phyloP scores from a whole-genome alignment of 2,329 filamentous ascomycete genomes.

The Trichoderma sp. region DNA sequence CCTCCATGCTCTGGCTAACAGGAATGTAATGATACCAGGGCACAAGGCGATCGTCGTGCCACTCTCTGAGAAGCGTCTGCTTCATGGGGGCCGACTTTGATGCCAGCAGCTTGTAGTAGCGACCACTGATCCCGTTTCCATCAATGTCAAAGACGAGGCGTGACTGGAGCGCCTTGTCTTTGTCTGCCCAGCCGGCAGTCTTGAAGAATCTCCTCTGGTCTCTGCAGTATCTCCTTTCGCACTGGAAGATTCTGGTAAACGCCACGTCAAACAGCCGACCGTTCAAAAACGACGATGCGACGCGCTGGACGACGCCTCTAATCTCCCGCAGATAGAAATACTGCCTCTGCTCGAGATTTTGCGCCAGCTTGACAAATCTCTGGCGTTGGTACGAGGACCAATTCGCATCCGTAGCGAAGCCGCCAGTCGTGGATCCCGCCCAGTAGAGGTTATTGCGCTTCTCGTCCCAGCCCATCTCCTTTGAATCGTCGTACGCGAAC shows the following conservation, averaged over 20 bases:
- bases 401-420: constrained; percentile 38
- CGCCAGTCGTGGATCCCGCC: constrained; percentile 59
- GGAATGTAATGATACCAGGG: constrained; percentile 62
- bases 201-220: constrained; percentile 41
- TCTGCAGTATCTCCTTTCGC: constrained; percentile 42
- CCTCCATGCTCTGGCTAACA: constrained; percentile 51
- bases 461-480: constrained; percentile 51
- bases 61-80: constrained; percentile 56
- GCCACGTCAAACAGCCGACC: constrained; percentile 47
- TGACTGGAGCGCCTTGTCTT: constrained; percentile 43
- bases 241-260: constrained; percentile 52
- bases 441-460: constrained; percentile 59
- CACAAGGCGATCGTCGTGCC: constrained; percentile 59
- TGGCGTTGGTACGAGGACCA: constrained; percentile 54
- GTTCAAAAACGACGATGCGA: constrained; percentile 41
- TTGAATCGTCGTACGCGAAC: constrained; percentile 45
- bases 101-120: constrained; percentile 54
- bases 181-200: constrained; percentile 39
- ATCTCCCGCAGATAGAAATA: constrained; percentile 41
- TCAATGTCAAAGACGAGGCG: constrained; percentile 56
- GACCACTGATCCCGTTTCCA: constrained; percentile 58
- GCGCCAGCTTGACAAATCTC: constrained; percentile 45
- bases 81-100: constrained; percentile 54
- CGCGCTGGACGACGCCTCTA: constrained; percentile 29
- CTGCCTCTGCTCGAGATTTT: constrained; percentile 36